A percentile compares a stretch with the other conserved stretches of the same genome.
phyloP scores from a whole-genome alignment of 768 basidiomycete species.

The Lactarius pseudohatsudake region DNA sequence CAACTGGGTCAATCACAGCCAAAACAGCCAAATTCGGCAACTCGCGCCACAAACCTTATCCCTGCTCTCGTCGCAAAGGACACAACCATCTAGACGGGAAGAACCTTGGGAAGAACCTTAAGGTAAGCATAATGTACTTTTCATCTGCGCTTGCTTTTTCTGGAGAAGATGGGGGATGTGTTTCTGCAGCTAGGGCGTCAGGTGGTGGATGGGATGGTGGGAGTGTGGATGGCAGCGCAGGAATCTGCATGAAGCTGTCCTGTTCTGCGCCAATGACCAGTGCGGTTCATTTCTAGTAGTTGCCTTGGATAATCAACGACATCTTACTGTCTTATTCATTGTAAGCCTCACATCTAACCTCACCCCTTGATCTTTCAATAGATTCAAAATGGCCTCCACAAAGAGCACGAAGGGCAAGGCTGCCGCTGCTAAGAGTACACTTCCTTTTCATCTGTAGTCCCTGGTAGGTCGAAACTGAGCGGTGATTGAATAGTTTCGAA shows the following conservation, averaged over 20 bases:
- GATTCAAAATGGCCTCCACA: slow-evolving; percentile 58
- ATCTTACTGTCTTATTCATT: neutral
- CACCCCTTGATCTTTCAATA: neutral
- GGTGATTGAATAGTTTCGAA: slow-evolving; percentile 15
- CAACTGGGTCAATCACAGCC: neutral
- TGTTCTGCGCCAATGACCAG: neutral
- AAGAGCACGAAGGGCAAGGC: slow-evolving; percentile 67
- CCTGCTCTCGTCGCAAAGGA: neutral
- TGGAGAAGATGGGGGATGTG: neutral
- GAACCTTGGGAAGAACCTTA: neutral
- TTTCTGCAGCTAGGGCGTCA: neutral
- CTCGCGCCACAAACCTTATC: slow-evolving; percentile 17
- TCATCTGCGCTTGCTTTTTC: neutral
- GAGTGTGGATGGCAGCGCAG: neutral
- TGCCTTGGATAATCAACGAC: neutral
- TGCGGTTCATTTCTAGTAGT: neutral
- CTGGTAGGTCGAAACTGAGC: neutral
- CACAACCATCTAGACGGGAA: neutral
- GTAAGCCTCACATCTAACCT: neutral
- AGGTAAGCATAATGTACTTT: slow-evolving; percentile 13
- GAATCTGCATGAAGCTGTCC: no score
- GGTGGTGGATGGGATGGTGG: slow-evolving; percentile 16
- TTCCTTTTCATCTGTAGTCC: neutral
- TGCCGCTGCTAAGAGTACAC: slow-evolving; percentile 48
- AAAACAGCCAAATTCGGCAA: slow-evolving; percentile 11